Conservation (phyloP, 257 asterid species). For the Forsythia suspensa region DNA sequence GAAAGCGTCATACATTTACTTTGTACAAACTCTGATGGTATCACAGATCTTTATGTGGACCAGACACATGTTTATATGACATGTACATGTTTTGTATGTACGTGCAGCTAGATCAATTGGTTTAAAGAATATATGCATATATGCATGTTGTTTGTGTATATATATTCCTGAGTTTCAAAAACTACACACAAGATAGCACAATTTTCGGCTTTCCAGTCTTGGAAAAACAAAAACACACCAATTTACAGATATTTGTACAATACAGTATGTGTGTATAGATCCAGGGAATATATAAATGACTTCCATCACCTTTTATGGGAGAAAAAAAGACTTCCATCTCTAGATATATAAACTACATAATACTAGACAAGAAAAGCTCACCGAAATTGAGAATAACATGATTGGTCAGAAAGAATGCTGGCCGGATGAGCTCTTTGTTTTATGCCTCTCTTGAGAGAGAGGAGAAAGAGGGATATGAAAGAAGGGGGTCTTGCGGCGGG, state of each 20-base stretch:
- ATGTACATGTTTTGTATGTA: background rate
- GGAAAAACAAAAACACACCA: background rate
- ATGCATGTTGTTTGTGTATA: background rate
- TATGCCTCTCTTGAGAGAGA: background rate
- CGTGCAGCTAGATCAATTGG: background rate
- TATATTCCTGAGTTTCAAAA: background rate
- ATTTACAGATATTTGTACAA: background rate
- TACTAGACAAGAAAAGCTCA: background rate
- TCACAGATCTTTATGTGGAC: background rate
- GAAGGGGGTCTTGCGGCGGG: background rate
- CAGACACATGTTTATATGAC: background rate
- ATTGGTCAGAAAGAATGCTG: background rate
- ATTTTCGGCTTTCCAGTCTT: background rate
- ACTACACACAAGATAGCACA: background rate
- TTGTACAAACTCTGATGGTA: background rate
- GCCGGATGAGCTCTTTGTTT: background rate
- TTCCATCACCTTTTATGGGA: background rate
- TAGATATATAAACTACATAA: background rate
- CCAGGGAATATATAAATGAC: background rate
- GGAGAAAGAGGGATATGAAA: background rate
- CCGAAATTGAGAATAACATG: background rate
- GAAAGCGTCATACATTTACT: background rate
- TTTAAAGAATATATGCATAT: background rate
- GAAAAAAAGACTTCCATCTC: background rate
- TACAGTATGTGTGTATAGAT: background rate